Percentiles rank a stretch among this genome's conserved stretches.
Conservation (phyloP, 257 asterid genomes). For the Lantana camara region DNA sequence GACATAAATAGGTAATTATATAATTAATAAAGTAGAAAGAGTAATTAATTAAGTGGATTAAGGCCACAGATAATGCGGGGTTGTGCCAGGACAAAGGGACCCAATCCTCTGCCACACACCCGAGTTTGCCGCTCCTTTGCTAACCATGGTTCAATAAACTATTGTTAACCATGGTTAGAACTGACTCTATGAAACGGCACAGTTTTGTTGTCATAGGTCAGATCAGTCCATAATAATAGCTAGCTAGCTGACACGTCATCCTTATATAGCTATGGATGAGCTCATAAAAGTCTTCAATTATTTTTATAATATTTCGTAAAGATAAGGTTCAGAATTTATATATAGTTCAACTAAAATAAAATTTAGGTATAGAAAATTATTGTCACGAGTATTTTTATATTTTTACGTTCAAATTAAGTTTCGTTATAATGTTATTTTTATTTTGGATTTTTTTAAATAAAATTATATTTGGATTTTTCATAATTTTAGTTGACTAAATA, state of each 20-base stretch:
- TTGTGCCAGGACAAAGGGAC: conserved; percentile 14
- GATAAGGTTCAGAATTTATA: too few relatives aligned
- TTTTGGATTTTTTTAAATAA: too few relatives aligned
- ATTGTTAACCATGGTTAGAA: background rate
- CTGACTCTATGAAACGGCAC: background rate
- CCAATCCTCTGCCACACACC: background rate
- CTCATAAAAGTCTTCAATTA: too few relatives aligned
- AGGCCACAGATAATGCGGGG: conserved; percentile 4
- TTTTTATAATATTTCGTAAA: too few relatives aligned
- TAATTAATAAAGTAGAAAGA: background rate
- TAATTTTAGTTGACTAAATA: too few relatives aligned
- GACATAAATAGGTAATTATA: background rate
- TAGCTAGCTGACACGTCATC: background rate
- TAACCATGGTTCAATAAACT: conserved; percentile 10
- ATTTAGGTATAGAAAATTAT: too few relatives aligned
- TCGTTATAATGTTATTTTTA: too few relatives aligned
- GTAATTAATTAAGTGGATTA: background rate
- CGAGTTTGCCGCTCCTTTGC: background rate
- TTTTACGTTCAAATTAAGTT: too few relatives aligned
- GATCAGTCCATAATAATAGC: background rate
- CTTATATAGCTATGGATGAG: too few relatives aligned
- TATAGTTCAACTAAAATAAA: too few relatives aligned
- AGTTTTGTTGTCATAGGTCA: background rate
- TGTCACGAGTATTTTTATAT: too few relatives aligned
- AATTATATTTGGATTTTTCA: too few relatives aligned